Conservation (phyloP, 805 yeast genomes). For the Komagataella populi region DNA sequence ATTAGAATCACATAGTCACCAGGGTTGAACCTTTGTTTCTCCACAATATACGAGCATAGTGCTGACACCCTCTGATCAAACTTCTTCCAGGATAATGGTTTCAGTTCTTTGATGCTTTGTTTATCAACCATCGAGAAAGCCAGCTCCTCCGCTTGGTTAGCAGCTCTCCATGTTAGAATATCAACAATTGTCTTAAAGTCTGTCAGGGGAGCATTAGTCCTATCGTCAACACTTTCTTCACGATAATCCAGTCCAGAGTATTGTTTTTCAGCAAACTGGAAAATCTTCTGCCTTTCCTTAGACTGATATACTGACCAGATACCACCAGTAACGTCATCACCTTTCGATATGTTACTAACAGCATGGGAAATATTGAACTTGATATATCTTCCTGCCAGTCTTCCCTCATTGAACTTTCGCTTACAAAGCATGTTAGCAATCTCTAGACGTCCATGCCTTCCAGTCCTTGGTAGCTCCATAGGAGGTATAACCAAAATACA, state of each 20-base stretch:
- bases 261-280: constrained; percentile 59
- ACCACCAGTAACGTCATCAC: constrained; percentile 68
- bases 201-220: constrained; percentile 60
- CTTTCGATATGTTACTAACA: constrained; percentile 52
- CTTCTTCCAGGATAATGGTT: constrained; percentile 63
- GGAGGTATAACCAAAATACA: constrained; percentile 74
- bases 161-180: constrained; percentile 66
- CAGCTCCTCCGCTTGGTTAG: constrained; percentile 60
- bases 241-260: constrained; percentile 73
- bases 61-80: constrained; percentile 69
- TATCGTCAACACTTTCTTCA: constrained; percentile 62
- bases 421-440: constrained; percentile 85
- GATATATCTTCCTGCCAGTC: constrained; percentile 66
- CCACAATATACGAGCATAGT: constrained; percentile 55
- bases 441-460: constrained; percentile 77
- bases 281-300: constrained; percentile 40
- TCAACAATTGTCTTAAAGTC: constrained; percentile 63
- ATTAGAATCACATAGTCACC: constrained; percentile 70
- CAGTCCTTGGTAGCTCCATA: constrained; percentile 71
- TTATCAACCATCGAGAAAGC: constrained; percentile 42
- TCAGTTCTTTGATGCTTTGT: constrained; percentile 29
- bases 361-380: constrained; percentile 62
- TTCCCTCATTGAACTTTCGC: constrained; percentile 64
- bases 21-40: constrained; percentile 45
- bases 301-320: constrained; percentile 77